Percentiles rank a stretch among this genome's conserved stretches.
Evolutionary conservation across 140 eudicot species (phyloP).

Genomic region (Senecio squalidus): DNA sequence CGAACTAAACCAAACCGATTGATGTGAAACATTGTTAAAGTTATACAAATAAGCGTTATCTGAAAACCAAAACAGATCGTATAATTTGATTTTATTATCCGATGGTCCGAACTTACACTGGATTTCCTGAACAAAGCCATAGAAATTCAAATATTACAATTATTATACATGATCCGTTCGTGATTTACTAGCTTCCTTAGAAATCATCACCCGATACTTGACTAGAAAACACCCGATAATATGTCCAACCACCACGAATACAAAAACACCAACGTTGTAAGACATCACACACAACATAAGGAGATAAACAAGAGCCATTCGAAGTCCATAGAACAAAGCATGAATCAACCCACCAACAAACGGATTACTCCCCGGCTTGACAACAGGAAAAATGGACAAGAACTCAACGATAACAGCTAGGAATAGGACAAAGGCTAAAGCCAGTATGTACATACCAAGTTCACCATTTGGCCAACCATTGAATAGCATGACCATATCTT

Average conservation of each 20-base stretch:
- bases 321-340: slow-evolving; percentile 42
- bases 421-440: slow-evolving; percentile 44
- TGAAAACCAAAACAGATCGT: not conserved
- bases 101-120: not conserved
- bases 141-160: not conserved
- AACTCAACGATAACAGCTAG: slow-evolving; percentile 40
- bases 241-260: slow-evolving; percentile 62
- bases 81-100: not conserved
- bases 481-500: slow-evolving; percentile 51
- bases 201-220: slow-evolving; percentile 30
- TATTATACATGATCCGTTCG: slow-evolving; percentile 17
- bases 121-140: not conserved
- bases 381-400: slow-evolving; percentile 23
- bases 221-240: slow-evolving; percentile 44
- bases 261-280: slow-evolving; percentile 59
- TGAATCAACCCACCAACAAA: slow-evolving; percentile 27
- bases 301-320: slow-evolving; percentile 54
- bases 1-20: not conserved
- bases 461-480: slow-evolving; percentile 54
- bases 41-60: not conserved
- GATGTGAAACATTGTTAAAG: not conserved
- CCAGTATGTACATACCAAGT: slow-evolving; percentile 53
- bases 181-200: slow-evolving; percentile 23
- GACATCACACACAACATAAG: slow-evolving; percentile 80
- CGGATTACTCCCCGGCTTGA: slow-evolving; percentile 33